Evolutionary conservation across 306 rosid species (phyloP).

Genomic region (Phaseolus lunatus): DNA sequence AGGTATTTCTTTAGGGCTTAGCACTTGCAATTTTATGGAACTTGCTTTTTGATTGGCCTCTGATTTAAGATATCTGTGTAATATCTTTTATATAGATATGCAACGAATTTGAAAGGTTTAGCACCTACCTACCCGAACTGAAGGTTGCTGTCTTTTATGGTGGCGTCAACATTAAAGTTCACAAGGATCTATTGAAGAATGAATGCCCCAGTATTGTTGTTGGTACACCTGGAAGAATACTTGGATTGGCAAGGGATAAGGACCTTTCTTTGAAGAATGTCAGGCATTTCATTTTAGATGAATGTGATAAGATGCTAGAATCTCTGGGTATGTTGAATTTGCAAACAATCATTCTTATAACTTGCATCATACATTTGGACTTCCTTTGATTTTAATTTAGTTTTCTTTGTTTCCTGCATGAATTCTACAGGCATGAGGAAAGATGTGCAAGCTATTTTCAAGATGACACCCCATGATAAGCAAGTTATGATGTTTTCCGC

Average conservation of each 20-base stretch:
- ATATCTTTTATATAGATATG: conserved; percentile 73
- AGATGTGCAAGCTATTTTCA: conserved; percentile 96
- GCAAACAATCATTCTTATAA: not conserved
- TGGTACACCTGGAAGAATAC: conserved; percentile 98
- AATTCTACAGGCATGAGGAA: conserved; percentile 92
- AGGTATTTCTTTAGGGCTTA: conserved; percentile 56
- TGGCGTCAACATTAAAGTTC: conserved; percentile 90
- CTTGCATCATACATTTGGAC: not conserved
- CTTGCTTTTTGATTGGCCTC: not conserved
- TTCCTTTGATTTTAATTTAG: not conserved
- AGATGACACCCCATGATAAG: conserved; percentile 98
- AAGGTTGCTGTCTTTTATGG: conserved; percentile 99
- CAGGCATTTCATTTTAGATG: conserved; percentile 92
- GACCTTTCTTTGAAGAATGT: conserved; percentile 93
- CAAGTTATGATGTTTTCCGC: conserved; percentile 99
- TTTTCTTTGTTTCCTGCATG: conserved; percentile 34
- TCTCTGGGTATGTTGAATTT: conserved; percentile 74
- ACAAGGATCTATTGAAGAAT: conserved; percentile 85
- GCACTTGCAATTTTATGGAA: not conserved
- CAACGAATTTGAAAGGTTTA: conserved; percentile 97
- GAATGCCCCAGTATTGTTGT: conserved; percentile 99
- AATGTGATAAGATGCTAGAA: conserved; percentile 99
- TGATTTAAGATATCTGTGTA: conserved; percentile 56
- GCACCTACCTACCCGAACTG: conserved; percentile 85
- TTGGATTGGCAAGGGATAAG: conserved; percentile 84